A percentile compares a stretch with the other conserved stretches of the same genome.
Conservation (phyloP, 2,329 filamentous ascomycete species). For the Botrytis medusae region DNA sequence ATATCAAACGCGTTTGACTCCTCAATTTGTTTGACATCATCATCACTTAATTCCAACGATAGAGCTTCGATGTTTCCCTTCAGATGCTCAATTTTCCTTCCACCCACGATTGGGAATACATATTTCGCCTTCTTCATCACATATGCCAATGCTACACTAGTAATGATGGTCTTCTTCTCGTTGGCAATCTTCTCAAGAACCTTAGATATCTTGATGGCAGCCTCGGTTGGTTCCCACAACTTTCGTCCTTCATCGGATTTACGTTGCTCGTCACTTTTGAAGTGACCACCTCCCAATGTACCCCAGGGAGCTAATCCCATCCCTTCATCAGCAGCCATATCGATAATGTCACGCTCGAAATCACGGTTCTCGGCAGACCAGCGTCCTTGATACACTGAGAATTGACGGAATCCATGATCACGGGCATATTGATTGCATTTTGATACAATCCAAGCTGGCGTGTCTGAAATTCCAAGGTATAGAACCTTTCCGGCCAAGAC, state of each 20-base stretch:
- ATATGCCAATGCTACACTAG: constrained; percentile 68
- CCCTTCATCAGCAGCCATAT: constrained; percentile 56
- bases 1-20: constrained; percentile 59
- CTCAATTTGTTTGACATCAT: constrained; percentile 69
- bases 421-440: constrained; percentile 69
- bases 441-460: constrained; percentile 67
- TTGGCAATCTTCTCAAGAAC: constrained; percentile 57
- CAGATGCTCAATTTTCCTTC: constrained; percentile 67
- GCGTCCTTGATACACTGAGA: constrained; percentile 66
- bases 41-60: constrained; percentile 54
- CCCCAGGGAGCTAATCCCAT: constrained; percentile 61
- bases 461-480: constrained; percentile 67
- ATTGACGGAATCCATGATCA: constrained; percentile 67
- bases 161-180: constrained; percentile 56
- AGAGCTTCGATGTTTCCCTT: constrained; percentile 69
- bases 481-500: constrained; percentile 62
- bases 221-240: constrained; percentile 44
- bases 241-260: constrained; percentile 44
- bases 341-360: constrained; percentile 61
- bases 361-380: constrained; percentile 65
- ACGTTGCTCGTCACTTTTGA: constrained; percentile 47
- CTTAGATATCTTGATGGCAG: constrained; percentile 47
- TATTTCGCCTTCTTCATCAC: constrained; percentile 70
- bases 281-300: constrained; percentile 50
- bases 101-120: constrained; percentile 72